Evolutionary conservation across 2,329 filamentous ascomycete species (phyloP), one percentile per base, ranked within the genome.

Genomic region (Talaromyces marneffei): DNA sequence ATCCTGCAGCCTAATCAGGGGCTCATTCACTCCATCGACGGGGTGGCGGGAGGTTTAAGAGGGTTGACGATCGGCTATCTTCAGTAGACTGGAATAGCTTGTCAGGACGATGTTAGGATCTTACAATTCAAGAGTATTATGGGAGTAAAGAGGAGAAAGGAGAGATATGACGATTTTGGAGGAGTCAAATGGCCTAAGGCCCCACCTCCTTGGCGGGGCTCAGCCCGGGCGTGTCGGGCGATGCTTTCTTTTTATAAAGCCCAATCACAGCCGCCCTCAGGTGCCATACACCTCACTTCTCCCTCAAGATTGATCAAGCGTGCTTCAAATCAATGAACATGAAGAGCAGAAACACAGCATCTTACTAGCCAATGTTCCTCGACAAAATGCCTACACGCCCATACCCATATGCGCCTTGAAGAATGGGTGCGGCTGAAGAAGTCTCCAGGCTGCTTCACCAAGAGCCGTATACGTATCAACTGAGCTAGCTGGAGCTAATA

Each of bases 1-100:
- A 55, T 55, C 52, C 40, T 55, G 52, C 52, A 55, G 52, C 52
- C 52, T 55, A 35, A 55, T 37, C 29, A 27, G 52, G 52, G 52
- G 33, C 52, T 37, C 33, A 29, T 55, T 39, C 16, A 39, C n/a
- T 40, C 7, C 33, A 54, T 39, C 6, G 52, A 54, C 20, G 33
- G 20, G 50, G 29, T 18, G 4, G 16, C n/a, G 46, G 46, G 46
- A 3, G 46, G 27, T 5, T 9, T 9, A 52, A n/a, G n/a, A 33
- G 5, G 9, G 29, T 23, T 23, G 29, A 20, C 6, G 29, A 52
- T 35, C 27, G n/a, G 9, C n/a, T 35, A 52, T 35, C 16, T 8
- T 33, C n/a, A 16, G 48, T 16, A 33, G n/a, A 20, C 6, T 1
- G 12, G 5, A 23, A 35, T 35, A 52, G n/a, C n/a, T 27, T 35